These are phyloP conservation scores for Xylaria intraflava DNA, from an alignment of 495 filamentous ascomycete species.

Conservation along the genomic window DNA sequence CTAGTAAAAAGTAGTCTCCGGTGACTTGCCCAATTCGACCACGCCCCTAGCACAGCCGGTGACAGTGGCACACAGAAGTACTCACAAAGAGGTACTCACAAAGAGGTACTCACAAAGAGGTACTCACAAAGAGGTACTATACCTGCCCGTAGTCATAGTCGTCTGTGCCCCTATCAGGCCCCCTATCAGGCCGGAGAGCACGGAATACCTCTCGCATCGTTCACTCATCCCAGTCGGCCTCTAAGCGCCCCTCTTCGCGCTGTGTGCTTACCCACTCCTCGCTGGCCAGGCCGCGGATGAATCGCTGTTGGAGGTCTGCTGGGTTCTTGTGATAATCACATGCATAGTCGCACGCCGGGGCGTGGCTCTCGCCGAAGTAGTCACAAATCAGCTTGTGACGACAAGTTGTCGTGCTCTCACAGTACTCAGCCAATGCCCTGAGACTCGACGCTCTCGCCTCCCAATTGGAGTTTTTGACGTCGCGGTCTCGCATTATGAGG, in stretches of 20 bases:
- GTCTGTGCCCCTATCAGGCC: too few relatives aligned
- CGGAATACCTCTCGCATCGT: too few relatives aligned
- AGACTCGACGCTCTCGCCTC: conserved; percentile 41
- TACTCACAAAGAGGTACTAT: too few relatives aligned
- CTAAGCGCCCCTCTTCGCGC: conserved; percentile 50
- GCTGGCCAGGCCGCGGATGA: conserved; percentile 53
- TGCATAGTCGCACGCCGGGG: conserved; percentile 67
- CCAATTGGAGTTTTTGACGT: conserved; percentile 22
- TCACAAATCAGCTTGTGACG: conserved; percentile 69
- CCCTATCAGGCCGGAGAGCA: too few relatives aligned
- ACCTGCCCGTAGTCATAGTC: too few relatives aligned
- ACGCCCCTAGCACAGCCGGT: not conserved
- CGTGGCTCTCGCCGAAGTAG: conserved; percentile 69
- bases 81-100: too few relatives aligned
- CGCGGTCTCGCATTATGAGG: conserved; percentile 40
- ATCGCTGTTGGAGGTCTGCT: conserved; percentile 54
- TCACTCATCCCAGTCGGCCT: conserved; percentile 39
- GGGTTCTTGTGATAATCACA: conserved; percentile 87
- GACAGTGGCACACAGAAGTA: not conserved
- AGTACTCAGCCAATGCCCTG: conserved; percentile 65
- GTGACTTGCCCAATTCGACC: conserved; percentile 7
- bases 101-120: too few relatives aligned
- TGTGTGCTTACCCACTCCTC: conserved; percentile 74
- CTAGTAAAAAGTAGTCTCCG: not conserved
- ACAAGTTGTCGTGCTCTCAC: conserved; percentile 66